Evolutionary conservation across 2,329 filamentous ascomycete species (phyloP), one percentile per base, ranked within the genome.

Genomic region (Xylariaceae sp.): DNA sequence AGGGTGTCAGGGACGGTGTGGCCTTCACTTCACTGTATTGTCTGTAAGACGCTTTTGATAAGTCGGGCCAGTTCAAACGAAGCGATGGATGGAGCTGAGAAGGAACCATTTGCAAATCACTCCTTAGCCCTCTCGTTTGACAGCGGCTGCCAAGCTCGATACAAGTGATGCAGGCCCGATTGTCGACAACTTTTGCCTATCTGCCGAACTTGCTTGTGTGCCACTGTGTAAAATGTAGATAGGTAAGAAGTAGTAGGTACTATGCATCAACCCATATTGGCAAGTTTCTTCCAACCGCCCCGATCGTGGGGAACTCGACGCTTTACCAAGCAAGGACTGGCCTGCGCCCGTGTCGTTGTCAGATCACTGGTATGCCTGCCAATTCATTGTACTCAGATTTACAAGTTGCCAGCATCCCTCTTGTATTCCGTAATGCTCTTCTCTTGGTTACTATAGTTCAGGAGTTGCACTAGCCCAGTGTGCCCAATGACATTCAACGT

Each of bases 241-340:
- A n/a, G n/a, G n/a, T n/a, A n/a, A n/a, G n/a, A n/a, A n/a, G n/a
- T n/a, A n/a, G n/a, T n/a, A n/a, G n/a, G n/a, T n/a, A n/a, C 3
- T 19, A 5, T 40, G 18, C 18, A 40, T 17, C n/a, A 47, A 49
- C 53, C 51, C 39, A 49, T 30, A 47, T 47, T 35, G 53, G 50
- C 50, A 50, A 47, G 33, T 36, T 48, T 50, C 47, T 47, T 52
- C 51, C 39, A 54, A 56, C 51, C 54, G 48, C 48, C 45, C 52
- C 49, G 33, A 54, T 56, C 52, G 46, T 54, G 54, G 54, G 54
- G 54, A 56, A 56, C 31, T 47, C 46, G 19, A 44, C 54, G 51
- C 51, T 41, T 51, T 56, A 33, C 53, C 54, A 17, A 17, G 44
- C 39, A 43, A 27, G 51, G 48, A 36, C 42, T 48, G 43, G 54